Conservation (phyloP, 768 basidiomycete genomes). For the Pseudohyphozyma bogoriensis region DNA sequence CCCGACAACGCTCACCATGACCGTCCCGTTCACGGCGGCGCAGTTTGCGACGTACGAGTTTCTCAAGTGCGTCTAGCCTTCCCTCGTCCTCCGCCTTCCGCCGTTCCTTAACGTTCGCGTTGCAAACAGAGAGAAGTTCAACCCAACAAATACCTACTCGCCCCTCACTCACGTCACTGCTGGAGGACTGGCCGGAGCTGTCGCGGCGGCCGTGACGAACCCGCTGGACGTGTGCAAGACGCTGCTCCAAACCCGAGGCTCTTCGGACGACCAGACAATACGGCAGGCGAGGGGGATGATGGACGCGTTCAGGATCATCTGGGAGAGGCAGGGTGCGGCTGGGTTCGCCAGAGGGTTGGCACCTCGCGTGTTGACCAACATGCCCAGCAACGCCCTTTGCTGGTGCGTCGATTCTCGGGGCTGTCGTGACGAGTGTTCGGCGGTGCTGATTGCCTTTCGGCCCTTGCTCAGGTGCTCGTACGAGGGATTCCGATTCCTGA, state of each 20-base stretch:
- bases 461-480: constrained; percentile 13
- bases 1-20: constrained; percentile 88
- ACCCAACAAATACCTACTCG: constrained; percentile 77
- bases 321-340: constrained; percentile 67
- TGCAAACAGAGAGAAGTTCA: constrained; percentile 44
- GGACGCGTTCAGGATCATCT: constrained; percentile 82
- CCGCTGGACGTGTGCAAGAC: constrained; percentile 98
- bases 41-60: constrained; percentile 96
- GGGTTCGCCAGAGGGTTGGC: constrained; percentile 81
- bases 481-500: constrained; percentile 29
- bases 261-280: constrained; percentile 75
- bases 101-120: neutral
- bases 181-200: constrained; percentile 82
- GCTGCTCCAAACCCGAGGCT: constrained; percentile 85
- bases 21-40: constrained; percentile 94
- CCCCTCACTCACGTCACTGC: constrained; percentile 86
- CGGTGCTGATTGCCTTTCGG: neutral
- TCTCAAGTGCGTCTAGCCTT: constrained; percentile 59
- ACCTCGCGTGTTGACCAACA: constrained; percentile 83
- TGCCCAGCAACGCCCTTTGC: constrained; percentile 93
- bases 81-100: too few species aligned
- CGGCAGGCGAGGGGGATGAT: constrained; percentile 70
- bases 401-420: constrained; percentile 55
- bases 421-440: neutral
- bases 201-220: constrained; percentile 90